A percentile compares a stretch with the other conserved stretches of the same genome.
These are phyloP conservation scores for Aspergillus asperescens DNA, from an alignment of 495 filamentous ascomycete genomes.

Conservation along the genomic window DNA sequence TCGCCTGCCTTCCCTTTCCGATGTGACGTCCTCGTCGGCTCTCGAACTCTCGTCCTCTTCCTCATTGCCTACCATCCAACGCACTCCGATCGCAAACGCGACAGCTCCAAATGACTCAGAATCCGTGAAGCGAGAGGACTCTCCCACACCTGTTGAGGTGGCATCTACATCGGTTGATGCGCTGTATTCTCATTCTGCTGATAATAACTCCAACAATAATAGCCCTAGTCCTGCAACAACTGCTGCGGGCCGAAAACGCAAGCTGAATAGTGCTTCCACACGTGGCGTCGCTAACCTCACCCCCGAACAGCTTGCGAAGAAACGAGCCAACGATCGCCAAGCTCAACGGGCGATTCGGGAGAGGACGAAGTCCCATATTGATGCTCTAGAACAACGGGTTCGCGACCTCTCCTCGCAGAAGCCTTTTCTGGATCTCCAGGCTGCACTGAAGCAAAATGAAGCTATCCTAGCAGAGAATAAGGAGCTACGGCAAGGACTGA, in stretches of 20 bases:
- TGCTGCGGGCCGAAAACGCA: constrained; percentile 43
- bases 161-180: constrained; percentile 26
- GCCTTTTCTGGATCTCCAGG: constrained; percentile 73
- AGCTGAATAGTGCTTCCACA: constrained; percentile 49
- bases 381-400: constrained; percentile 65
- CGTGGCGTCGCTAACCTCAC: constrained; percentile 69
- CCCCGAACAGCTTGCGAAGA: constrained; percentile 66
- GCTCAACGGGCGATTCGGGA: constrained; percentile 82
- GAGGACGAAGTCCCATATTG: constrained; percentile 76
- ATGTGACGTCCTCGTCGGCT: constrained; percentile 28
- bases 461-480: constrained; percentile 64
- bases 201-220: constrained; percentile 11
- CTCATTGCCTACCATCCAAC: constrained; percentile 9
- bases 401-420: constrained; percentile 68
- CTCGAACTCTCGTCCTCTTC: constrained; percentile 18
- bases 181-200: constrained; percentile 11
- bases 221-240: constrained; percentile 21
- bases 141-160: constrained; percentile 26
- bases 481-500: constrained; percentile 59
- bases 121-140: constrained; percentile 29
- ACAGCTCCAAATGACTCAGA: constrained; percentile 15
- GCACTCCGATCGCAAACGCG: constrained; percentile 5
- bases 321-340: constrained; percentile 84
- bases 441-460: constrained; percentile 63
- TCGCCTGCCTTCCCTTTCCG: constrained; percentile 27